A percentile compares a stretch with the other conserved stretches of the same genome.
These are phyloP conservation scores for Amanita rimosa DNA, from an alignment of 768 basidiomycete species.

Conservation along the genomic window DNA sequence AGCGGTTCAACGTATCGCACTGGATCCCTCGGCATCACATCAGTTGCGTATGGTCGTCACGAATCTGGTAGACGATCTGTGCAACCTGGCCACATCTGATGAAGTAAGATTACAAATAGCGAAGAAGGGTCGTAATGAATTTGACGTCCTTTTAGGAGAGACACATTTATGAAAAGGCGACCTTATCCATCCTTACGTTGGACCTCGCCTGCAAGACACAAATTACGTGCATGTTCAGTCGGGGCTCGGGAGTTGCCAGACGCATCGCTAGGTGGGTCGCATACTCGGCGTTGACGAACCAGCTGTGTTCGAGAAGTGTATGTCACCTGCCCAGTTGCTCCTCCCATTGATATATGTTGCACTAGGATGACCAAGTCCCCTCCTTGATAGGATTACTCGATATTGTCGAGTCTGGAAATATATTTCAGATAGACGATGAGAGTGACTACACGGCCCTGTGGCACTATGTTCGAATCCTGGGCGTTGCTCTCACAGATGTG, in stretches of 20 bases:
- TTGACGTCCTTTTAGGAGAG: constrained; percentile 27
- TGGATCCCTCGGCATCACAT: constrained; percentile 37
- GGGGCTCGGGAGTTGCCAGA: constrained; percentile 35
- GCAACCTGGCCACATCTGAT: neutral
- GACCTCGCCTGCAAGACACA: constrained; percentile 38
- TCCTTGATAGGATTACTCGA: constrained; percentile 38
- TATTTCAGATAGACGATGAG: constrained; percentile 43
- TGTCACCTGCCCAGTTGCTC: constrained; percentile 29
- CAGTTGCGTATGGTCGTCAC: constrained; percentile 19
- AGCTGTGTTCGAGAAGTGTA: constrained; percentile 7
- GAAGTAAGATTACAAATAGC: neutral
- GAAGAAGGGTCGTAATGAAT: neutral
- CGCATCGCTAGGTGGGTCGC: constrained; percentile 53
- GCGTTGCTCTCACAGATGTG: constrained; percentile 46
- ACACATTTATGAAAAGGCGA: constrained; percentile 31
- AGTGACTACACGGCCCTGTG: constrained; percentile 54
- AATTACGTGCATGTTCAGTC: constrained; percentile 38
- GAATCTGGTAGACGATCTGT: neutral
- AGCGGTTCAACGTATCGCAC: constrained; percentile 39
- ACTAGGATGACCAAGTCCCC: constrained; percentile 36
- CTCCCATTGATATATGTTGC: neutral
- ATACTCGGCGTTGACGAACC: constrained; percentile 30
- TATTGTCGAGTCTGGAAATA: constrained; percentile 29
- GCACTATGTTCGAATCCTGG: constrained; percentile 45
- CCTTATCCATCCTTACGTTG: constrained; percentile 27